Conservation (phyloP, 2,329 filamentous ascomycete genomes). For the Rhinocladiella similis region DNA sequence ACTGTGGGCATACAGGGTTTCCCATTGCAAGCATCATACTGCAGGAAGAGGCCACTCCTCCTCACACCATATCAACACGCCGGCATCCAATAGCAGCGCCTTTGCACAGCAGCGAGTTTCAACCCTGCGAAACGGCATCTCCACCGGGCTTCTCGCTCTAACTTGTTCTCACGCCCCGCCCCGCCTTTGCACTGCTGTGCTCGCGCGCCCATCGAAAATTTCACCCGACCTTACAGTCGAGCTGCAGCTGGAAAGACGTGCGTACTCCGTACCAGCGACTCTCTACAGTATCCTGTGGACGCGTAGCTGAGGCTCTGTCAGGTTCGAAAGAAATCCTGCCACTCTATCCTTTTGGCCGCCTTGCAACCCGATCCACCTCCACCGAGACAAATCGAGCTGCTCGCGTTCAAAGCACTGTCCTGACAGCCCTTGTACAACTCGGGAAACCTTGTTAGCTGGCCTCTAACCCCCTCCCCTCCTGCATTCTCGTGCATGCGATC, state of each 20-base stretch:
- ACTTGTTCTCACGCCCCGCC: constrained; percentile 14
- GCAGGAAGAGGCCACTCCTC: constrained; percentile 1
- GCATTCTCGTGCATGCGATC: constrained; percentile 33
- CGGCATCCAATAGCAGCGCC: constrained; percentile 10
- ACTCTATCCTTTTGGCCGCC: constrained; percentile 8
- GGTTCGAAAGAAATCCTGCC: constrained; percentile 14
- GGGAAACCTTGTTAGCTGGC: constrained; percentile 32
- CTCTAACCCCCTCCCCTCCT: constrained; percentile 28
- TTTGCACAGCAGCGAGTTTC: constrained; percentile 13
- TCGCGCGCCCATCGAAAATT: constrained; percentile 16
- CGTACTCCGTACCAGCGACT: constrained; percentile 7
- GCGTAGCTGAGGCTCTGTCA: constrained; percentile 25
- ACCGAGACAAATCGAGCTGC: constrained; percentile 25
- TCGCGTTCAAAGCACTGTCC: constrained; percentile 19
- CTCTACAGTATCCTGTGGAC: constrained; percentile 10
- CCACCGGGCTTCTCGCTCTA: constrained; percentile 12
- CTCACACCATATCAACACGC: constrained; percentile 8
- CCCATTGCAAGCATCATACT: constrained; percentile 11
- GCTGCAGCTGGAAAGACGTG: constrained; percentile 2
- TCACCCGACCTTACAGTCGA: constrained; percentile 10
- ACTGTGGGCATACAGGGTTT: constrained; percentile 10
- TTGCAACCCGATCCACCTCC: constrained; percentile 24
- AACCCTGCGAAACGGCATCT: constrained; percentile 10
- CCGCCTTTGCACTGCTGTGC: constrained; percentile 12
- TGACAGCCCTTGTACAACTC: constrained; percentile 29